A percentile compares a stretch with the other conserved stretches of the same genome.
Evolutionary conservation across 352 stramenopile species (phyloP).

Genomic region (Phytophthora pisi): DNA sequence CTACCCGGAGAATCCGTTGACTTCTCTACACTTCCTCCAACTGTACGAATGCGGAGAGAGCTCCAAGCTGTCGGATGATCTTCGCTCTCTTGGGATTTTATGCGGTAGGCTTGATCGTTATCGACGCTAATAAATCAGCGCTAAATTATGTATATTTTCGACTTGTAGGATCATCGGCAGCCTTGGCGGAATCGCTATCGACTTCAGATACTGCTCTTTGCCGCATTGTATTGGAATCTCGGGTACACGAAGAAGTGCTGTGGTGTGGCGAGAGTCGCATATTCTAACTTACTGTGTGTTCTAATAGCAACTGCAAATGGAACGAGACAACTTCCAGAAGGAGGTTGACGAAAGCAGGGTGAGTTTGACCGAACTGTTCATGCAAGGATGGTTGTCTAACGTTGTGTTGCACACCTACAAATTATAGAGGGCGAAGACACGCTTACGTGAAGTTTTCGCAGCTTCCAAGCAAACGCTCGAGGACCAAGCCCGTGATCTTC

Average conservation of each 20-base stretch:
- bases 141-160: background rate
- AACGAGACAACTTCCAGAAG: conserved; percentile 42
- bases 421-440: conserved; percentile 51
- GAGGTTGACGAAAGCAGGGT: conserved; percentile 63
- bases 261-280: background rate
- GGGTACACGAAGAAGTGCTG: conserved; percentile 17
- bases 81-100: conserved; percentile 46
- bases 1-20: conserved; percentile 10
- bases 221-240: conserved; percentile 28
- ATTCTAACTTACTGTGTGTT: background rate
- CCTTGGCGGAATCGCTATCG: conserved; percentile 25
- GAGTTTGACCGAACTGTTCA: background rate
- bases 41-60: conserved; percentile 42
- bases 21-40: conserved; percentile 24
- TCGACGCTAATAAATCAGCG: background rate
- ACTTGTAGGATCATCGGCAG: conserved; percentile 29
- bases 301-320: conserved; percentile 40
- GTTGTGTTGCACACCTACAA: background rate
- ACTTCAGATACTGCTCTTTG: conserved; percentile 31
- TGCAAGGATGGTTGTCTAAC: background rate
- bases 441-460: conserved; percentile 61
- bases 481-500: conserved; percentile 48
- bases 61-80: conserved; percentile 39
- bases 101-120: conserved; percentile 38
- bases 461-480: conserved; percentile 53